These are phyloP conservation scores for Saccharomycopsis sp. DNA, from an alignment of 805 yeast genomes.

Conservation along the genomic window DNA sequence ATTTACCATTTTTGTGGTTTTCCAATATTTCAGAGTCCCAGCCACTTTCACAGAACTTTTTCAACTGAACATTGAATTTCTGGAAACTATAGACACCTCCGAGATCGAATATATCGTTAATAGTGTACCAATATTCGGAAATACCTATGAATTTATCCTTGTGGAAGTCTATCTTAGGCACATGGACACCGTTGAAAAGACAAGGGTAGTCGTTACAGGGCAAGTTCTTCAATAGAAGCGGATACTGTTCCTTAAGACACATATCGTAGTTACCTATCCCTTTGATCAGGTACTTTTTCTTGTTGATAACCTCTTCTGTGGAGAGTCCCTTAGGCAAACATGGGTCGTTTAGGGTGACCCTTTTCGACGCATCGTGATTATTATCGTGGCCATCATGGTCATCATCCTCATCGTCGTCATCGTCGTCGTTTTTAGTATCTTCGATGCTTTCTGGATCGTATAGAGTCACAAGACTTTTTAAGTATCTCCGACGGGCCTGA, in stretches of 20 bases:
- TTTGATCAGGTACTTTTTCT: slow-evolving; percentile 38
- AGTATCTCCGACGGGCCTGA: slow-evolving; percentile 74
- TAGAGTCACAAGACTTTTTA: slow-evolving; percentile 47
- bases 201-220: slow-evolving; percentile 90
- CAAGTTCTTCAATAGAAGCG: slow-evolving; percentile 65
- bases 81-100: slow-evolving; percentile 84
- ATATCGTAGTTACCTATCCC: slow-evolving; percentile 78
- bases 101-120: slow-evolving; percentile 81
- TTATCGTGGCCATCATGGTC: slow-evolving; percentile 21
- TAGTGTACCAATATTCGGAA: slow-evolving; percentile 96
- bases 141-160: slow-evolving; percentile 85
- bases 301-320: slow-evolving; percentile 37
- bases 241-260: slow-evolving; percentile 68
- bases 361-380: not conserved
- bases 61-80: slow-evolving; percentile 57
- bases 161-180: slow-evolving; percentile 76
- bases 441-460: slow-evolving; percentile 43
- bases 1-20: slow-evolving; percentile 47
- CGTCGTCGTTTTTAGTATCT: slow-evolving; percentile 37
- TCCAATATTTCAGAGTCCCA: slow-evolving; percentile 53
- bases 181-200: slow-evolving; percentile 91
- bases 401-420: slow-evolving; percentile 16
- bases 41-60: slow-evolving; percentile 65
- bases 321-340: slow-evolving; percentile 67
- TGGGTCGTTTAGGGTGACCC: slow-evolving; percentile 50